Percentiles rank a stretch among this genome's conserved stretches.
Conservation (phyloP, 371 early-diverging fungal species). For the Mucor indicus region DNA sequence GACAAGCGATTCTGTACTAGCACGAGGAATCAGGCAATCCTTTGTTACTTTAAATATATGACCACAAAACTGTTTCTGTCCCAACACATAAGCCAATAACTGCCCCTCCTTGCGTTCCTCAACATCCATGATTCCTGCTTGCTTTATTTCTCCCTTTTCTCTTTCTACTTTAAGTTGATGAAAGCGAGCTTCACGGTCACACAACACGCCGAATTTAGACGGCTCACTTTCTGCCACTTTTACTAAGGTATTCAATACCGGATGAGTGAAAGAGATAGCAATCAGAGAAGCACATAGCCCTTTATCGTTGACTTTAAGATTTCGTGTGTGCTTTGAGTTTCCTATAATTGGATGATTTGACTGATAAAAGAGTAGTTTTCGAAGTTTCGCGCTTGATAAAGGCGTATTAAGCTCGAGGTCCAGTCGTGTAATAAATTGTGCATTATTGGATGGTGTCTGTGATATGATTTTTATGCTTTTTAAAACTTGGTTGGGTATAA, state of each 20-base stretch:
- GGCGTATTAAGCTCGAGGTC: slow-evolving; percentile 38
- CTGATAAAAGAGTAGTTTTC: slow-evolving; percentile 38
- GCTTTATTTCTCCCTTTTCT: slow-evolving; percentile 46
- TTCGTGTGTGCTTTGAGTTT: slow-evolving; percentile 51
- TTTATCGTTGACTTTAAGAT: slow-evolving; percentile 60
- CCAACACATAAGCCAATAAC: slow-evolving; percentile 60
- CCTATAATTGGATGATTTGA: slow-evolving; percentile 62
- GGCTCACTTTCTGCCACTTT: slow-evolving; percentile 32
- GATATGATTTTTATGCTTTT: slow-evolving; percentile 18
- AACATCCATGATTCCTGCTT: slow-evolving; percentile 25
- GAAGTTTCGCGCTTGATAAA: slow-evolving; percentile 28
- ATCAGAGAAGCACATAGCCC: slow-evolving; percentile 57
- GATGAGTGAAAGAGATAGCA: slow-evolving; percentile 45
- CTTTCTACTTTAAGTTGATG: slow-evolving; percentile 42
- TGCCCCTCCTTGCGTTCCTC: slow-evolving; percentile 35
- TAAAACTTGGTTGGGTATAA: slow-evolving; percentile 5
- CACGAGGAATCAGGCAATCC: slow-evolving; percentile 70
- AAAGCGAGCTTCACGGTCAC: slow-evolving; percentile 61
- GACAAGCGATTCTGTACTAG: slow-evolving; percentile 68
- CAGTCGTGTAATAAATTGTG: slow-evolving; percentile 41
- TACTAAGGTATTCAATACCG: slow-evolving; percentile 17
- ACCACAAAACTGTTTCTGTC: slow-evolving; percentile 58
- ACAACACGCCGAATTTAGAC: slow-evolving; percentile 47
- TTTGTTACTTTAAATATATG: slow-evolving; percentile 57
- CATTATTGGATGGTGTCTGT: slow-evolving; percentile 46